Evolutionary conservation across 495 filamentous ascomycete species (phyloP).

Genomic region (Venustampulla echinocandica): DNA sequence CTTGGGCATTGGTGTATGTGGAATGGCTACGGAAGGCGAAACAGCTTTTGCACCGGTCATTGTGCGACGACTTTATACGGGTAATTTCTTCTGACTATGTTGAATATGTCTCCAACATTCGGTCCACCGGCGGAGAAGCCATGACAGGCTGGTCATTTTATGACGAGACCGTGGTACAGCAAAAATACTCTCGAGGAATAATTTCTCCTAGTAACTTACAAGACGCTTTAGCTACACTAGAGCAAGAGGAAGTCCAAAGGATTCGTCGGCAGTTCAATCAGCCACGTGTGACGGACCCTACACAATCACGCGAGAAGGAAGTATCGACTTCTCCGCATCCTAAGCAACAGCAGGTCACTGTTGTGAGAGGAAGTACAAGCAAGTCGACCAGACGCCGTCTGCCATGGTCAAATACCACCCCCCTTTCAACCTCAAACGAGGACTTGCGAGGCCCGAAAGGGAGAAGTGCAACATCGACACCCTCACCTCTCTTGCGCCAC

Average conservation of each 20-base stretch:
- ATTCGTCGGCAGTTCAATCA: not conserved
- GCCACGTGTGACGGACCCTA: not conserved
- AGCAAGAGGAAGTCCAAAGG: conserved; percentile 4
- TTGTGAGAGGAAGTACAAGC: too few species aligned
- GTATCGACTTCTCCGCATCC: not conserved
- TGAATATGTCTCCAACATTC: conserved; percentile 33
- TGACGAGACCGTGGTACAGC: conserved; percentile 29
- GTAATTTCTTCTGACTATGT: conserved; percentile 36
- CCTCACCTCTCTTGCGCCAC: too few species aligned
- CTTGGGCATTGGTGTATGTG: conserved; percentile 45
- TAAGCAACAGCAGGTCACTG: too few species aligned
- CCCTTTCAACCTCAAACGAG: too few species aligned
- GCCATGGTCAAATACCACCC: too few species aligned
- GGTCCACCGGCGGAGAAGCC: not conserved
- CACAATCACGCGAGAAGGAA: not conserved
- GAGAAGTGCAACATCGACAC: too few species aligned
- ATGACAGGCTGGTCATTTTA: conserved; percentile 36
- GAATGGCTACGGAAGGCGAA: conserved; percentile 34
- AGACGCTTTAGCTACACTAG: conserved; percentile 12
- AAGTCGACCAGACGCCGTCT: too few species aligned
- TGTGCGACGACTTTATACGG: conserved; percentile 64
- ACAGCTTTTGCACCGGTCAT: conserved; percentile 35
- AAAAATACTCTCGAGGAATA: conserved; percentile 28
- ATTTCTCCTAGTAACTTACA: conserved; percentile 32
- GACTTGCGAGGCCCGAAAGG: too few species aligned